Evolutionary conservation across 768 basidiomycete species (phyloP).

Genomic region (Leccinum barrowsii): DNA sequence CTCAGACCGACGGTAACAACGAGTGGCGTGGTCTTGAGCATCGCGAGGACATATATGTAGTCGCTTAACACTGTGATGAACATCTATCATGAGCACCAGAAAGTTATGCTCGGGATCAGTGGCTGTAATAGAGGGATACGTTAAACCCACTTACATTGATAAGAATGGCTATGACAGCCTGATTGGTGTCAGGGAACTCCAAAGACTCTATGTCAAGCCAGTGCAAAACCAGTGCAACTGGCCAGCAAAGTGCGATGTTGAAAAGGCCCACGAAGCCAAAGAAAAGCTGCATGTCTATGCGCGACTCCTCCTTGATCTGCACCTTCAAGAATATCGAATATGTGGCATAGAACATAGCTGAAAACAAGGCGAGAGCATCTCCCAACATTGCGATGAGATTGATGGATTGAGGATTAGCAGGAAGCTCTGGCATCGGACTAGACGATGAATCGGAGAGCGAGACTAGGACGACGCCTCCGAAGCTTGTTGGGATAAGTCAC

Average conservation of each 20-base stretch:
- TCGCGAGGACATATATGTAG: slow-evolving; percentile 82
- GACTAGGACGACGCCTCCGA: slow-evolving; percentile 83
- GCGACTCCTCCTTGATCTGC: slow-evolving; percentile 72
- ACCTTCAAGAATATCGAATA: slow-evolving; percentile 92
- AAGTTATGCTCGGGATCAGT: not conserved
- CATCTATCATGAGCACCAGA: slow-evolving; percentile 49
- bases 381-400: slow-evolving; percentile 47
- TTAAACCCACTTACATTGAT: slow-evolving; percentile 46
- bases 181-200: slow-evolving; percentile 56
- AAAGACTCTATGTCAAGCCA: slow-evolving; percentile 68
- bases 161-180: slow-evolving; percentile 46
- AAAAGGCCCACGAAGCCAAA: slow-evolving; percentile 92
- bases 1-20: slow-evolving; percentile 92
- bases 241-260: slow-evolving; percentile 75
- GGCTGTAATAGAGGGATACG: not conserved
- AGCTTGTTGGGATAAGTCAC: slow-evolving; percentile 40
- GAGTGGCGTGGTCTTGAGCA: slow-evolving; percentile 95
- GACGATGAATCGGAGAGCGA: slow-evolving; percentile 74
- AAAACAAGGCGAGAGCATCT: slow-evolving; percentile 80
- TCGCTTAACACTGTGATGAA: slow-evolving; percentile 79
- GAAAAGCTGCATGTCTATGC: slow-evolving; percentile 91
- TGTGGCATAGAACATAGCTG: slow-evolving; percentile 82
- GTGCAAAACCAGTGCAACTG: slow-evolving; percentile 75
- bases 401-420: slow-evolving; percentile 12
- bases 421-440: slow-evolving; percentile 6